These are phyloP conservation scores for Zygosaccharomyces sapae DNA, from an alignment of 1,139 yeast species.

Conservation along the genomic window DNA sequence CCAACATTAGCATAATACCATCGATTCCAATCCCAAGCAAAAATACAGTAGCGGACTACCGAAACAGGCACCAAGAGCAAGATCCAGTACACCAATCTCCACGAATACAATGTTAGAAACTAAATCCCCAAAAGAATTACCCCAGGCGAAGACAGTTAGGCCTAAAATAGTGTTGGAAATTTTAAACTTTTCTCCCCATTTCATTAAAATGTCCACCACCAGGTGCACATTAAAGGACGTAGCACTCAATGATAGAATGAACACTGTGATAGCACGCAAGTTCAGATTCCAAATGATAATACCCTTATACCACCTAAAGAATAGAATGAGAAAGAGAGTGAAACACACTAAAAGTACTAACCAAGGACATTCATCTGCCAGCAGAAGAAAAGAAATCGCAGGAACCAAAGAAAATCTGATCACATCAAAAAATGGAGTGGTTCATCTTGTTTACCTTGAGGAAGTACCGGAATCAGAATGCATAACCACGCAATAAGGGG, in stretches of 20 bases:
- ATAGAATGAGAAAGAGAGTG: slow-evolving; percentile 7
- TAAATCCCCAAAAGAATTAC: slow-evolving; percentile 87
- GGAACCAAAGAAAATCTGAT: slow-evolving; percentile 12
- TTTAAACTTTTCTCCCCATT: slow-evolving; percentile 55
- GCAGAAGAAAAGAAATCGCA: slow-evolving; percentile 3
- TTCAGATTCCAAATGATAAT: slow-evolving; percentile 30
- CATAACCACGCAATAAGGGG: slow-evolving; percentile 19
- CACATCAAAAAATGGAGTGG: slow-evolving; percentile 8
- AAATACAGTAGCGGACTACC: slow-evolving; percentile 81
- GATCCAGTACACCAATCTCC: slow-evolving; percentile 77
- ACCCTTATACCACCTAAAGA: slow-evolving; percentile 7
- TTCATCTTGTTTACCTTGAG: slow-evolving; percentile 4
- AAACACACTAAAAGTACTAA: slow-evolving; percentile 11
- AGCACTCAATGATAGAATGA: slow-evolving; percentile 64
- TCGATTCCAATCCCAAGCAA: slow-evolving; percentile 63
- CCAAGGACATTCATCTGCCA: slow-evolving; percentile 7
- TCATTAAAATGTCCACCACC: slow-evolving; percentile 62
- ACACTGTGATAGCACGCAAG: slow-evolving; percentile 52
- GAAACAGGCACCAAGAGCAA: slow-evolving; percentile 93
- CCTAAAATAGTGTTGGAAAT: slow-evolving; percentile 82
- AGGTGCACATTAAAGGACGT: slow-evolving; percentile 74
- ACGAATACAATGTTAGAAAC: slow-evolving; percentile 84
- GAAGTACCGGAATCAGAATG: slow-evolving; percentile 18
- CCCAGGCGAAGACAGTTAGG: slow-evolving; percentile 82
- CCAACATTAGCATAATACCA: slow-evolving; percentile 49